Base-by-base conservation (phyloP, 768 basidiomycete genomes). In the Chalciporus chontae region DNA sequence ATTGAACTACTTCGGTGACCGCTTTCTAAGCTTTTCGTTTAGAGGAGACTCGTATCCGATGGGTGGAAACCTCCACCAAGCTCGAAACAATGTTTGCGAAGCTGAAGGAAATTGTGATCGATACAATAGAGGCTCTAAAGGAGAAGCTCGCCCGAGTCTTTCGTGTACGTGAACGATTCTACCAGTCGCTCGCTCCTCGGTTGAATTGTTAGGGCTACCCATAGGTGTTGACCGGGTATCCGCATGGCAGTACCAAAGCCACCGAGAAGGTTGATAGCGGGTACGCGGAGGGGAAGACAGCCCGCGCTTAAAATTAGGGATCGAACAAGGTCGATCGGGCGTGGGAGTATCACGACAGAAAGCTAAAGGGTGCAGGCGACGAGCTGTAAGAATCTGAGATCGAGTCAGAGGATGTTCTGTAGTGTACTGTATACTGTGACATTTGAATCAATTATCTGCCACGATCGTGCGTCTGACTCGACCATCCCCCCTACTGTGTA, bases 21-120 rank as follows among this genome's bases (percentile, higher is more conserved):
- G 8, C 31, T 5, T 17, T 29, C 45, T 55, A 36, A 57, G 18
- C 4, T 2, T 29, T 36, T 24, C 26, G 1, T 19, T 14, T 62
- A 87, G 83, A 89, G 72, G 86, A 90, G 68, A 79, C 79, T 1
- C 85, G 88, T 32, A 83, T 91, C 58, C 84, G 84, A 47, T 94
- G 85, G 79, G 78, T 90, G 36, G 83, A 90, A 66, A 70, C 80
- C 4, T 73, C 77, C 39, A 77, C 68, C 49, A 73, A 73, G 53
- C 75, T 83, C 14, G 81, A 88, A 50, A 71, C 68, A 5, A 56
- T 88, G 11, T 78, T 86, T 59, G 67, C 69, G 24, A 78, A 73
- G 54, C 78, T 96, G 59, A 76, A 77, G 52, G 84, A 87, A 8
- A 72, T 85, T 29, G 71, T 94, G 40, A 76, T 83, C 48, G 75